Conservation (phyloP, 2,329 filamentous ascomycete genomes). For the Aspergillus calidoustus region DNA sequence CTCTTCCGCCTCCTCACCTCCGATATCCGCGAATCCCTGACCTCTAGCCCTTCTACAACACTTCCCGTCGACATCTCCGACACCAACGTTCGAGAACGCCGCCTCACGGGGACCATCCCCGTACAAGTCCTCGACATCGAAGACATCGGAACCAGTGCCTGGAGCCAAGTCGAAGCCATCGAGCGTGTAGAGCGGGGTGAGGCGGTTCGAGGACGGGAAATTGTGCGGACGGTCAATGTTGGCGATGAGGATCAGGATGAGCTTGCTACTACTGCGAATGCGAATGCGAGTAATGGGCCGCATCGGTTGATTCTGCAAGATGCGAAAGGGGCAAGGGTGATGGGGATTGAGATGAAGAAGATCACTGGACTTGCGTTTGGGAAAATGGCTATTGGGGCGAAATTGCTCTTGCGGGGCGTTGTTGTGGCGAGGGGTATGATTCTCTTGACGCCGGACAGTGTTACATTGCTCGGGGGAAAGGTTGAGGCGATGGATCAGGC, state of each 20-base stretch:
- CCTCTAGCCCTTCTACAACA: conserved; percentile 50
- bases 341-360: conserved; percentile 71
- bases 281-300: conserved; percentile 54
- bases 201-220: conserved; percentile 70
- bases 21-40: conserved; percentile 70
- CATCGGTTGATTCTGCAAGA: conserved; percentile 87
- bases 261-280: conserved; percentile 15
- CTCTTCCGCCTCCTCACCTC: conserved; percentile 78
- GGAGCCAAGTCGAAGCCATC: conserved; percentile 82
- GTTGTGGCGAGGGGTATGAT: conserved; percentile 73
- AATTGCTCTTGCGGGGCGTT: conserved; percentile 72
- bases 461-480: conserved; percentile 82
- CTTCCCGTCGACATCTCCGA: conserved; percentile 65
- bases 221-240: conserved; percentile 72
- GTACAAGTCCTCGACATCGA: conserved; percentile 87
- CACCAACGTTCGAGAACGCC: conserved; percentile 58
- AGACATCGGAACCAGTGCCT: conserved; percentile 77
- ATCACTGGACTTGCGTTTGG: conserved; percentile 68
- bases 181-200: conserved; percentile 57
- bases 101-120: conserved; percentile 65
- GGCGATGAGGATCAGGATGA: conserved; percentile 52
- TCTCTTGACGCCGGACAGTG: conserved; percentile 72
- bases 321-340: conserved; percentile 68
- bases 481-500: conserved; percentile 78
- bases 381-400: conserved; percentile 73